Percentiles rank a stretch among this genome's conserved stretches.
Conservation (phyloP, 768 basidiomycete species). For the Myochromella boudieri region DNA sequence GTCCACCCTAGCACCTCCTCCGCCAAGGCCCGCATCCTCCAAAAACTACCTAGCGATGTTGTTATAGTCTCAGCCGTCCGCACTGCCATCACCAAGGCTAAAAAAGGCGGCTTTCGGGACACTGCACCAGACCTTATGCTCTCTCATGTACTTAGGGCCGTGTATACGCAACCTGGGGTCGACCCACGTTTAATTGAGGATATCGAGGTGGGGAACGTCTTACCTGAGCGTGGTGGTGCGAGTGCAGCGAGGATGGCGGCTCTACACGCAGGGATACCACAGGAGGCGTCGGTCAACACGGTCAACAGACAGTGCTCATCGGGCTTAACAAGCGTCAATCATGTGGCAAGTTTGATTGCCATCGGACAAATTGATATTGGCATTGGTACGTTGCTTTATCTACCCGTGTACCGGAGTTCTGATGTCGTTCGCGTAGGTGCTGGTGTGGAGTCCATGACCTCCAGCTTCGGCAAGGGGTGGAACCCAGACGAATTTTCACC, state of each 20-base stretch:
- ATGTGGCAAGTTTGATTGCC: constrained; percentile 79
- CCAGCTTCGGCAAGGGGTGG: constrained; percentile 58
- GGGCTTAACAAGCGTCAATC: constrained; percentile 78
- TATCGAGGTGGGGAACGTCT: constrained; percentile 84
- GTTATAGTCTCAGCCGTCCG: constrained; percentile 89
- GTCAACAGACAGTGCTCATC: constrained; percentile 92
- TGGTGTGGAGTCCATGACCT: constrained; percentile 90
- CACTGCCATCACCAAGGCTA: constrained; percentile 88
- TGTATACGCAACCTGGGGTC: constrained; percentile 63
- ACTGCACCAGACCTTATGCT: constrained; percentile 82
- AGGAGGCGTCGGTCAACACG: constrained; percentile 72
- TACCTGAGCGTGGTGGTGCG: constrained; percentile 85
- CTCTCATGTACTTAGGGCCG: constrained; percentile 72
- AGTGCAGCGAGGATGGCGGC: constrained; percentile 83
- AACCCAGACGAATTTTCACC: constrained; percentile 62
- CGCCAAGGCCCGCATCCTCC: constrained; percentile 60
- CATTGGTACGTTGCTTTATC: constrained; percentile 56
- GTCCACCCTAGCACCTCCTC: constrained; percentile 9
- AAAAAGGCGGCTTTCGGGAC: constrained; percentile 91
- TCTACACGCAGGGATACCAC: constrained; percentile 81
- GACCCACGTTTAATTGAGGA: constrained; percentile 85
- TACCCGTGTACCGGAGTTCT: background rate
- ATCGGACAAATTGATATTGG: constrained; percentile 86
- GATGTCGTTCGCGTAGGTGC: constrained; percentile 48
- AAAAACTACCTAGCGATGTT: constrained; percentile 81